Conservation (phyloP, 305 asterid genomes). For the Fraxinus platypoda region DNA sequence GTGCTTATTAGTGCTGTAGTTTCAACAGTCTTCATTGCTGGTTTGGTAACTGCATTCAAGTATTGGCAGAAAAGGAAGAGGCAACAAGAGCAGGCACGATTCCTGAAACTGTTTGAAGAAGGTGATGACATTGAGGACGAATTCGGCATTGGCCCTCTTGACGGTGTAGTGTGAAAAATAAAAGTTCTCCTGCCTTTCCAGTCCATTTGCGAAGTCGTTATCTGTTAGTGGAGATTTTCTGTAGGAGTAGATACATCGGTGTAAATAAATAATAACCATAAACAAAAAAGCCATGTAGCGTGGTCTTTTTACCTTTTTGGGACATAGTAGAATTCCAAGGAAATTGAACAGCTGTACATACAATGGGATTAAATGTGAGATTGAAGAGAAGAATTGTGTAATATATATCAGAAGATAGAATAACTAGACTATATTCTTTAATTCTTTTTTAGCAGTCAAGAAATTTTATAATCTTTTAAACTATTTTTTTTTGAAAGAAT, state of each 20-base stretch:
- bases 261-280: conserved; percentile 6
- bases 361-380: conserved; percentile 10
- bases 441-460: neutral
- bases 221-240: neutral
- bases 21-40: conserved; percentile 33
- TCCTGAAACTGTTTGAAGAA: conserved; percentile 79
- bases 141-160: conserved; percentile 75
- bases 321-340: conserved; percentile 16
- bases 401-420: neutral
- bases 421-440: neutral
- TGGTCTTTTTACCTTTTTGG: neutral
- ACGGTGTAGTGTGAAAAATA: conserved; percentile 43
- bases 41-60: conserved; percentile 45
- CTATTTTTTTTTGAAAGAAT: no score
- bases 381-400: neutral
- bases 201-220: neutral
- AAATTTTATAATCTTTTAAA: neutral
- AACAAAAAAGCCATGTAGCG: neutral
- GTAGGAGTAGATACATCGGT: conserved; percentile 19
- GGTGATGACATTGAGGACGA: conserved; percentile 86
- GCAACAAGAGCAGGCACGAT: conserved; percentile 76
- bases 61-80: conserved; percentile 67
- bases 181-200: conserved; percentile 5
- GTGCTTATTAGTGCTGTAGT: conserved; percentile 26
- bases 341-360: conserved; percentile 18